Percentiles rank a stretch among this genome's conserved stretches.
Conservation (phyloP, 148 eudicot genomes). For the Dysphania ambrosioides region DNA sequence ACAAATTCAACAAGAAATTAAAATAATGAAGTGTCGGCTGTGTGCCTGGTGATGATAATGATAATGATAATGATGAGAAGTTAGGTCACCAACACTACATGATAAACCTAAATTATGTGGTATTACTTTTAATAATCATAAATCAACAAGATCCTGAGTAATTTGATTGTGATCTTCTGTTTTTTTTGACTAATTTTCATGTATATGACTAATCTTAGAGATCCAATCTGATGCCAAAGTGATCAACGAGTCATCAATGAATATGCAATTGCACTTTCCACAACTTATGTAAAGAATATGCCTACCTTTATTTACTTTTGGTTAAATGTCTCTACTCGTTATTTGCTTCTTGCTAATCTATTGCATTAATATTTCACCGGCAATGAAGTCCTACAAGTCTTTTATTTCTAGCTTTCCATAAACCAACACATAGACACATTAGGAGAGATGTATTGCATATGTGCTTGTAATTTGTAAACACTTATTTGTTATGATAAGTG, state of each 20-base stretch:
- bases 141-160: conserved; percentile 23
- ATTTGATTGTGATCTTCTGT: conserved; percentile 14
- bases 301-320: not conserved
- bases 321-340: not conserved
- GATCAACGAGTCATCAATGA: conserved; percentile 15
- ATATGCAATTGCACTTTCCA: conserved; percentile 9
- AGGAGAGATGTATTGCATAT: too few species aligned
- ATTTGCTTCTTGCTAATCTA: conserved; percentile 6
- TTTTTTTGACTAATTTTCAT: conserved; percentile 5
- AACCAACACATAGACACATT: too few species aligned
- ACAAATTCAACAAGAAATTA: conserved; percentile 23
- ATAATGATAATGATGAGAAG: conserved; percentile 24
- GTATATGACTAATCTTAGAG: not conserved
- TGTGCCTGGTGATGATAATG: conserved; percentile 21
- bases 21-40: conserved; percentile 31
- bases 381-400: not conserved
- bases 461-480: too few species aligned
- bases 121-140: conserved; percentile 11
- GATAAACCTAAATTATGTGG: conserved; percentile 38
- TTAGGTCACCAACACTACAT: conserved; percentile 36
- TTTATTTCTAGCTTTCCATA: too few species aligned
- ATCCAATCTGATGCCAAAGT: conserved; percentile 14
- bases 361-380: not conserved
- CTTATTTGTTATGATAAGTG: too few species aligned
- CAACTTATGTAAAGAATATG: conserved; percentile 20